phyloP scores from a whole-genome alignment of 305 asterid genomes.

The Fraxinus paxiana region DNA sequence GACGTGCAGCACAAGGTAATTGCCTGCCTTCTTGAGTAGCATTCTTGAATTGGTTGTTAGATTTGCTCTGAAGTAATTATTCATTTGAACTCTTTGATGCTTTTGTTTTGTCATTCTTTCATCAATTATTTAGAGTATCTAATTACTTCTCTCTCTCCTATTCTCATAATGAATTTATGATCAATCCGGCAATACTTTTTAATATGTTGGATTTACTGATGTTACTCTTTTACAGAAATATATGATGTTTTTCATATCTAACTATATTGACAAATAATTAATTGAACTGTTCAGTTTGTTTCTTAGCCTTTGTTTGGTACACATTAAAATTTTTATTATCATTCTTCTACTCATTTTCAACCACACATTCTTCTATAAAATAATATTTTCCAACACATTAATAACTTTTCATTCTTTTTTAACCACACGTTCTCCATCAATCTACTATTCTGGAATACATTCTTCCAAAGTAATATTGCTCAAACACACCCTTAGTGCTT shows the following conservation, averaged over 20 bases:
- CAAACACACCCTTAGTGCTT: neutral
- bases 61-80: neutral
- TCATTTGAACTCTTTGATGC: neutral
- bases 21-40: conserved; percentile 15
- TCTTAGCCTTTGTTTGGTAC: neutral
- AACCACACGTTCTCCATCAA: too few relatives aligned
- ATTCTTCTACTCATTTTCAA: too few relatives aligned
- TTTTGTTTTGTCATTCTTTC: neutral
- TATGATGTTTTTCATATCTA: neutral
- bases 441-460: too few relatives aligned
- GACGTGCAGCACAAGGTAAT: conserved; percentile 52
- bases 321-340: too few relatives aligned
- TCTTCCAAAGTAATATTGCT: too few relatives aligned
- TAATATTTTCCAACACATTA: too few relatives aligned
- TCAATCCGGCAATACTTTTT: neutral
- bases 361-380: too few relatives aligned
- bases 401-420: too few relatives aligned
- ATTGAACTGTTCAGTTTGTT: neutral
- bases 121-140: neutral
- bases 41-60: neutral
- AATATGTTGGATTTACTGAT: neutral
- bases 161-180: neutral
- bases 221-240: neutral
- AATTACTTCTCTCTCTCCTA: neutral
- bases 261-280: neutral